phyloP scores from a whole-genome alignment of 2,329 filamentous ascomycete species.

The Xylariaceae sp. region DNA sequence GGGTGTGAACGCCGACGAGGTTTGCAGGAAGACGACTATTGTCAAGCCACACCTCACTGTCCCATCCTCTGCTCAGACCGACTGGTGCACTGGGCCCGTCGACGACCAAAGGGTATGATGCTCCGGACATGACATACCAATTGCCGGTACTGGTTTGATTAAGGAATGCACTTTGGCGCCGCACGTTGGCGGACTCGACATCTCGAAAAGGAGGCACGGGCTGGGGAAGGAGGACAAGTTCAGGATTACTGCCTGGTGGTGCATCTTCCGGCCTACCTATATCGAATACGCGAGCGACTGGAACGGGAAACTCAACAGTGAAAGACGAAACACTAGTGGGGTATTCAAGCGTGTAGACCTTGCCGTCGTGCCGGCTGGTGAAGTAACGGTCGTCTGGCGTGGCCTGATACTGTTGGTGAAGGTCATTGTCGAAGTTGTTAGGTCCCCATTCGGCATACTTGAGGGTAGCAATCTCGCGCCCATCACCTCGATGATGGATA shows the following conservation, averaged over 20 bases:
- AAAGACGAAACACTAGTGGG: constrained; percentile 57
- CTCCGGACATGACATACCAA: constrained; percentile 92
- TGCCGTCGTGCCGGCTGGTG: constrained; percentile 80
- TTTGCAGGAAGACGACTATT: constrained; percentile 53
- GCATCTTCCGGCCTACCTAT: constrained; percentile 70
- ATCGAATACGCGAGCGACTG: constrained; percentile 86
- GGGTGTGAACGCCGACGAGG: constrained; percentile 67
- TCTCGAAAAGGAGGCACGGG: constrained; percentile 62
- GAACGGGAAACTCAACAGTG: constrained; percentile 65
- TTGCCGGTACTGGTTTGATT: constrained; percentile 82
- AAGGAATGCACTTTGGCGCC: constrained; percentile 70
- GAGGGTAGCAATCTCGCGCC: constrained; percentile 78
- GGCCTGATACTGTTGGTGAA: constrained; percentile 74
- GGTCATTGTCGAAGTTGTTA: constrained; percentile 85
- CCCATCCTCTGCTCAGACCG: constrained; percentile 44
- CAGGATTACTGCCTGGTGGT: constrained; percentile 60
- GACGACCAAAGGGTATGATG: constrained; percentile 79
- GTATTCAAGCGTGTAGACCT: constrained; percentile 75
- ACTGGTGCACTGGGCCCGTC: constrained; percentile 52
- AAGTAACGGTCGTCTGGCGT: constrained; percentile 88
- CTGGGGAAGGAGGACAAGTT: constrained; percentile 82
- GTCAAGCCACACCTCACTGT: constrained; percentile 35
- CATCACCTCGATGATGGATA: constrained; percentile 71
- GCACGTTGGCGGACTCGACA: constrained; percentile 46
- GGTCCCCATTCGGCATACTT: constrained; percentile 93